Percentiles rank a stretch among this genome's conserved stretches.
phyloP scores from a whole-genome alignment of 805 yeast genomes.

The Dipodascopsis uninucleata region DNA sequence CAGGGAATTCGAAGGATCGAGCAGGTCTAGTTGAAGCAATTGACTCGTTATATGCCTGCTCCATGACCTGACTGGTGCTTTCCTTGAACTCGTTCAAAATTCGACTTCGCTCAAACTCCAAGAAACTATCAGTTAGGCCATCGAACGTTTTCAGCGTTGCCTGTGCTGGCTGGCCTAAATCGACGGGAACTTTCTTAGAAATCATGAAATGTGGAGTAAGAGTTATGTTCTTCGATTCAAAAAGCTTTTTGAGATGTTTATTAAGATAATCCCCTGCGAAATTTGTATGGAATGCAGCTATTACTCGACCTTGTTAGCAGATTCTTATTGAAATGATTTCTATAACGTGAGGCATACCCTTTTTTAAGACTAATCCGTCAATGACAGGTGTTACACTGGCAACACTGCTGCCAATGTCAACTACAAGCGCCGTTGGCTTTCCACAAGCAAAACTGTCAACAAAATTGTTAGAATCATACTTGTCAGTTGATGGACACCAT shows the following conservation, averaged over 20 bases:
- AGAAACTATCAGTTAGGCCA: conserved; percentile 41
- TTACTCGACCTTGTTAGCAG: no score
- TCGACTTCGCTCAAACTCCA: conserved; percentile 40
- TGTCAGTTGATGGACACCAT: background rate
- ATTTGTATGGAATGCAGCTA: conserved; percentile 49
- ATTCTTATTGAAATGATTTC: background rate
- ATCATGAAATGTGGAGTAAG: conserved; percentile 39
- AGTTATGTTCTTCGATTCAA: conserved; percentile 38
- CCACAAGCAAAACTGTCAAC: conserved; percentile 76
- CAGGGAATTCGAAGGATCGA: conserved; percentile 58
- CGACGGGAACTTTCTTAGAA: conserved; percentile 36
- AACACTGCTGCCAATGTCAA: conserved; percentile 72
- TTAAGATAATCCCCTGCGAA: conserved; percentile 84
- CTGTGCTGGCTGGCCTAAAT: conserved; percentile 38
- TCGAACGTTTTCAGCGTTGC: conserved; percentile 30
- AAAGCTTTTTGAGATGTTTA: conserved; percentile 54
- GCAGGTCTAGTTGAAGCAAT: conserved; percentile 36
- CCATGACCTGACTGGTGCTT: conserved; percentile 40
- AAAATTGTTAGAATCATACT: conserved; percentile 6
- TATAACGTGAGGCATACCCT: conserved; percentile 17
- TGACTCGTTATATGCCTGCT: conserved; percentile 38
- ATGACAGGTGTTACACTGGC: conserved; percentile 68
- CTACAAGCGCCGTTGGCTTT: conserved; percentile 69
- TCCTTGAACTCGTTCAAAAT: conserved; percentile 50
- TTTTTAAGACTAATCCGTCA: conserved; percentile 30